phyloP scores from a whole-genome alignment of 345 rosid genomes.

The Arabis alpina region DNA sequence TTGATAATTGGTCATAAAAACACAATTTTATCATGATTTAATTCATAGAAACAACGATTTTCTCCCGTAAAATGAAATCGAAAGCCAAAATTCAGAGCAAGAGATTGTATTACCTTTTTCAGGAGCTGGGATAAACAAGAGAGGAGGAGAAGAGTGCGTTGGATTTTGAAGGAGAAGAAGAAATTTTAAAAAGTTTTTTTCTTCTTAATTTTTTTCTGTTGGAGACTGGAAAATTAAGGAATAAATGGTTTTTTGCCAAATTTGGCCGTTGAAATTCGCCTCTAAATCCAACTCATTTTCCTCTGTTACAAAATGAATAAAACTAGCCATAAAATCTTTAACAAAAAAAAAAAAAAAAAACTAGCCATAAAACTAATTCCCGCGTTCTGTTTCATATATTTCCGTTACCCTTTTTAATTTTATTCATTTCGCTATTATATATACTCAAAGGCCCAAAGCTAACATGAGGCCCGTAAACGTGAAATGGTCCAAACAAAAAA shows the following conservation, averaged over 20 bases:
- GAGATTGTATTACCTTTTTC: slow-evolving; percentile 14
- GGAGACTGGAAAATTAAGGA: slow-evolving; percentile 14
- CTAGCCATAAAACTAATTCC: slow-evolving; percentile 16
- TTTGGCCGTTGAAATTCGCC: slow-evolving; percentile 36
- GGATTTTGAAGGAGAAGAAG: background rate
- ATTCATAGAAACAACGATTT: background rate
- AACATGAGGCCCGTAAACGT: background rate
- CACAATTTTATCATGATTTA: background rate
- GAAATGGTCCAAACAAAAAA: background rate
- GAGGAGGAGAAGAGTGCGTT: slow-evolving; percentile 7
- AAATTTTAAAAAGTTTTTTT: background rate
- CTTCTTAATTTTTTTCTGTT: background rate
- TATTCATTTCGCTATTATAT: background rate
- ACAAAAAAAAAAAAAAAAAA: background rate
- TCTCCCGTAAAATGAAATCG: background rate
- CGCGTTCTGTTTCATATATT: slow-evolving; percentile 38
- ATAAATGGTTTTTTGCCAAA: slow-evolving; percentile 35
- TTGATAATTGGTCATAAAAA: background rate
- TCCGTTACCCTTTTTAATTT: slow-evolving; percentile 11
- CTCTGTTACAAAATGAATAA: background rate
- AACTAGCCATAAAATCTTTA: too few species aligned
- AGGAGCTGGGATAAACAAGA: slow-evolving; percentile 25
- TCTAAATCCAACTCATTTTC: slow-evolving; percentile 39
- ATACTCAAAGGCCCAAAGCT: background rate
- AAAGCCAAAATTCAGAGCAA: background rate